These are phyloP conservation scores for Saprolegnia diclina DNA, from an alignment of 352 stramenopile genomes.

Conservation along the genomic window DNA sequence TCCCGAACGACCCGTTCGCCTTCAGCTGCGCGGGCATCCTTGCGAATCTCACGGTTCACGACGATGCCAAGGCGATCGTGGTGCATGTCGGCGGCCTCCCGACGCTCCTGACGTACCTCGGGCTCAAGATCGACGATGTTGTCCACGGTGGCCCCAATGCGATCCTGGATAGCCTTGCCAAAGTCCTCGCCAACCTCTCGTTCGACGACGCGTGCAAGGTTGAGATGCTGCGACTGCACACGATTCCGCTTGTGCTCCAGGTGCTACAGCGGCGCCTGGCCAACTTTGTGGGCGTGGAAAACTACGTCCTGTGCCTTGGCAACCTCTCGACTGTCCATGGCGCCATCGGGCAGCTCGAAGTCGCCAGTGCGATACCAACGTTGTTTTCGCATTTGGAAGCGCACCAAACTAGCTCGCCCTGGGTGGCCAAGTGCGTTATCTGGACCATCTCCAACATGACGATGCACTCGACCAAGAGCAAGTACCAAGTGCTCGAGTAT, in stretches of 20 bases:
- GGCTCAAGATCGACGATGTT: slow-evolving; percentile 19
- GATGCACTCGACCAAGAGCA: slow-evolving; percentile 17
- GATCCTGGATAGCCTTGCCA: slow-evolving; percentile 17
- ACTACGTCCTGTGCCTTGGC: slow-evolving; percentile 31
- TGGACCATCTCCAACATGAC: slow-evolving; percentile 26
- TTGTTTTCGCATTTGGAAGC: slow-evolving; percentile 52
- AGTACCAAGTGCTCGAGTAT: slow-evolving; percentile 18
- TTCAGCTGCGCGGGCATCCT: slow-evolving; percentile 26
- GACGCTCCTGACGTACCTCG: slow-evolving; percentile 6
- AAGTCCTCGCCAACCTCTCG: slow-evolving; percentile 30
- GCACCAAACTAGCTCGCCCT: slow-evolving; percentile 31
- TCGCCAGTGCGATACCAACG: slow-evolving; percentile 41
- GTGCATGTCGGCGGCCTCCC: slow-evolving; percentile 35
- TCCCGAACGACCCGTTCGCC: slow-evolving; percentile 14
- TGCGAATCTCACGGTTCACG: slow-evolving; percentile 29
- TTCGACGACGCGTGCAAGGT: slow-evolving; percentile 29
- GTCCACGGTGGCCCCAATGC: neutral
- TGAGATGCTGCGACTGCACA: slow-evolving; percentile 26
- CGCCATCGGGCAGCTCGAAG: slow-evolving; percentile 34
- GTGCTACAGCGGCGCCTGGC: slow-evolving; percentile 29
- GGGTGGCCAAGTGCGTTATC: slow-evolving; percentile 24
- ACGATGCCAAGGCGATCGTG: slow-evolving; percentile 26
- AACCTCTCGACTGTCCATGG: slow-evolving; percentile 30
- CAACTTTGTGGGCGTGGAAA: slow-evolving; percentile 29
- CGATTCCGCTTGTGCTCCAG: slow-evolving; percentile 40